These are phyloP conservation scores for Knufia fluminis DNA, from an alignment of 2,329 filamentous ascomycete genomes.

Conservation along the genomic window DNA sequence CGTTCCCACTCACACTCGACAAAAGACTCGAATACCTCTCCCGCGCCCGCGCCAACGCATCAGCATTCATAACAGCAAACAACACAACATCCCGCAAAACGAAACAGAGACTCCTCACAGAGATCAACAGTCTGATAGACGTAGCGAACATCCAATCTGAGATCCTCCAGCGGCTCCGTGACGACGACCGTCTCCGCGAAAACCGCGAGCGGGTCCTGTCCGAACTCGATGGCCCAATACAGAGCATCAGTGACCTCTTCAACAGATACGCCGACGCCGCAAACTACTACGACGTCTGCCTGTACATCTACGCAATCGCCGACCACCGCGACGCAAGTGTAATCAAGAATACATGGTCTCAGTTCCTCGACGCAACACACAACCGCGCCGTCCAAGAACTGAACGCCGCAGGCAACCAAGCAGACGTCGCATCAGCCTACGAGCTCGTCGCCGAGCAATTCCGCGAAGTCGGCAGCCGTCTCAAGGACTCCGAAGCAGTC, in stretches of 20 bases:
- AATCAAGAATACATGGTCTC: constrained; percentile 75
- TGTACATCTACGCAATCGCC: constrained; percentile 84
- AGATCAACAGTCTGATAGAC: constrained; percentile 78
- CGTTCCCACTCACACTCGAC: constrained; percentile 69
- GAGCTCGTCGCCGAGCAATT: constrained; percentile 45
- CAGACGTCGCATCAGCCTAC: constrained; percentile 34
- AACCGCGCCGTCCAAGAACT: constrained; percentile 35
- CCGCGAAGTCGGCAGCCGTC: constrained; percentile 47
- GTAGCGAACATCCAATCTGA: constrained; percentile 94
- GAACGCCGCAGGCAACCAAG: background rate
- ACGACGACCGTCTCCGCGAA: constrained; percentile 60
- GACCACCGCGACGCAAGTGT: constrained; percentile 83
- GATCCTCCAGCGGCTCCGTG: constrained; percentile 65
- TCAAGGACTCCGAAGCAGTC: constrained; percentile 47
- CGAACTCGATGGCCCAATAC: constrained; percentile 67
- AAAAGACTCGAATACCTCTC: constrained; percentile 83
- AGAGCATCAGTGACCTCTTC: constrained; percentile 75
- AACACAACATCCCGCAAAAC: constrained; percentile 68
- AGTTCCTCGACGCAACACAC: constrained; percentile 66
- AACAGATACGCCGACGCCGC: constrained; percentile 86
- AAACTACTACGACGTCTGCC: constrained; percentile 84
- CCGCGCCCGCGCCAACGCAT: constrained; percentile 84
- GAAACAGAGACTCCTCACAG: constrained; percentile 75
- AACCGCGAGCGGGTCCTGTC: constrained; percentile 55
- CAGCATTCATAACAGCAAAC: constrained; percentile 67